Evolutionary conservation across 2,329 filamentous ascomycete species (phyloP).

Genomic region (Aspergillus fumigatiaffinis): DNA sequence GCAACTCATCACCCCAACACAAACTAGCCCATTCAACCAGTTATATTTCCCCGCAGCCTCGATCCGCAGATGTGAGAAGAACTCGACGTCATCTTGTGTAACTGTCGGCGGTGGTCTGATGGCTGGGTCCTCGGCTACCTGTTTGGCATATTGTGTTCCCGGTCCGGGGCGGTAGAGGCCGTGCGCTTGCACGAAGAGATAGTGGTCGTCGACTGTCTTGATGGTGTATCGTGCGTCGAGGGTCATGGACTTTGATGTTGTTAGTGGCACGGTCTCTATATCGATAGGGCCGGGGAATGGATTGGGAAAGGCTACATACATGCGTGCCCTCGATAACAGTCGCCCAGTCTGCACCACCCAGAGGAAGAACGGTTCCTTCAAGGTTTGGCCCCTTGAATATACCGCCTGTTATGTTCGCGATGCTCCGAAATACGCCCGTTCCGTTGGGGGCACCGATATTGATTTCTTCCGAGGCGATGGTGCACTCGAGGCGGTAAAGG

Average conservation of each 20-base stretch:
- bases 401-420: conserved; percentile 20
- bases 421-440: conserved; percentile 13
- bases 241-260: conserved; percentile 17
- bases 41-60: conserved; percentile 20
- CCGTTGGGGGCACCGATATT: too few relatives aligned
- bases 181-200: conserved; percentile 23
- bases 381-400: conserved; percentile 22
- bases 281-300: too few relatives aligned
- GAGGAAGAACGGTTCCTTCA: conserved; percentile 16
- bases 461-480: too few relatives aligned
- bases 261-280: not conserved
- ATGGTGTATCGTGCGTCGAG: conserved; percentile 21
- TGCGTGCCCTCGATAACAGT: conserved; percentile 23
- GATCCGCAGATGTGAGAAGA: conserved; percentile 23
- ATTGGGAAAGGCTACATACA: conserved; percentile 2
- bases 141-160: conserved; percentile 19
- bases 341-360: conserved; percentile 22
- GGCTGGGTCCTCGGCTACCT: conserved; percentile 12
- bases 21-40: conserved; percentile 25
- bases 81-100: conserved; percentile 22
- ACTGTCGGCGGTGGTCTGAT: conserved; percentile 13
- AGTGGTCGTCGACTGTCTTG: conserved; percentile 16
- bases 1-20: conserved; percentile 21
- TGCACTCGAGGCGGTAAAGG: conserved; percentile 9
- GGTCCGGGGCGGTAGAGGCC: conserved; percentile 23